Conservation (phyloP, 2,329 filamentous ascomycete species). For the Didymella sp. region DNA sequence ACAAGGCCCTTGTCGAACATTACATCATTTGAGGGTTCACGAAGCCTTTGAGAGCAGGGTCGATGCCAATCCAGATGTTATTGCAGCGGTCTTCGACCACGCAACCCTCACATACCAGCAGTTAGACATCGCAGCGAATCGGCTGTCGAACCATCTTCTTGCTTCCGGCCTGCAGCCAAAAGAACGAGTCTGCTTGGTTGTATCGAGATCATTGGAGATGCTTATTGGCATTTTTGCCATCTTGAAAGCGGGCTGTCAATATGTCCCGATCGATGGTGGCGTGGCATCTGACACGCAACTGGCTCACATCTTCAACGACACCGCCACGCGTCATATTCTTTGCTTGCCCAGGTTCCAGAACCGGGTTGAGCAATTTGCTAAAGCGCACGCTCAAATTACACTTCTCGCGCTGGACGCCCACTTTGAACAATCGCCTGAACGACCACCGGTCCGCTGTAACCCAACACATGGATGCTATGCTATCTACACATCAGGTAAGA, state of each 20-base stretch:
- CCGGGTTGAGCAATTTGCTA: conserved; percentile 32
- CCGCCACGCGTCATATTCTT: conserved; percentile 55
- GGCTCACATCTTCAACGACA: conserved; percentile 58
- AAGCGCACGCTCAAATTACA: conserved; percentile 24
- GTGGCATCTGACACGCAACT: conserved; percentile 48
- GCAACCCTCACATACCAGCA: conserved; percentile 24
- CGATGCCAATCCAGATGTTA: conserved; percentile 27
- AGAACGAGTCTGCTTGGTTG: conserved; percentile 63
- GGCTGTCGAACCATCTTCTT: conserved; percentile 29
- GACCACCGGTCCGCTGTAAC: conserved; percentile 27
- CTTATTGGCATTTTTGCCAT: conserved; percentile 64
- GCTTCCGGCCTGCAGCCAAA: conserved; percentile 36
- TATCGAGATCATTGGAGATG: conserved; percentile 64
- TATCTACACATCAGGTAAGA: conserved; percentile 61
- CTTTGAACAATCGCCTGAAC: conserved; percentile 21
- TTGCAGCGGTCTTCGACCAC: conserved; percentile 33
- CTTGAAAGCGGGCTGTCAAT: conserved; percentile 65
- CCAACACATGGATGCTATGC: conserved; percentile 43
- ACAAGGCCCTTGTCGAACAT: conserved; percentile 26
- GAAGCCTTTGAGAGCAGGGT: conserved; percentile 39
- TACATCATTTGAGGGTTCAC: conserved; percentile 32
- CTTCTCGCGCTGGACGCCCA: conserved; percentile 25
- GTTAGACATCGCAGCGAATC: conserved; percentile 25
- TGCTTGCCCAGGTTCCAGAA: conserved; percentile 53
- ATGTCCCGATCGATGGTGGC: conserved; percentile 65